Evolutionary conservation across 78 protist genomes (phyloP), one percentile per base, ranked within the genome.

Genomic region (Planoprotostelium fungivorum): DNA sequence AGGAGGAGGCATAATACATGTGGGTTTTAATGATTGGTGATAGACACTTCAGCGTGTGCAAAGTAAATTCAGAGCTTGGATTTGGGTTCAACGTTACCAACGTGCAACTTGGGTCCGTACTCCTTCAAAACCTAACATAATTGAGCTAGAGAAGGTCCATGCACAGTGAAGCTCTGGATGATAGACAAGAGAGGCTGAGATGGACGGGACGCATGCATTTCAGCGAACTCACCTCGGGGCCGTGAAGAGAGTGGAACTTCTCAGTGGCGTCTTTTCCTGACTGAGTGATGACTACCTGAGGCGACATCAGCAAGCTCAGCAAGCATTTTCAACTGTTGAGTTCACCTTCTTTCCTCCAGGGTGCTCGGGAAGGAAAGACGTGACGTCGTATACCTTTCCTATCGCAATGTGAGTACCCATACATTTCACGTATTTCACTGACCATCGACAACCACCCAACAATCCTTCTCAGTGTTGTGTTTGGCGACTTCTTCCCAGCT

Each of bases 391-490:
- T 0, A 96, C 97, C 36, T 89, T 89, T 23, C 73, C 73, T 51
- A 16, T 51, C 73, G 5, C 73, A 5, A 51, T 51, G 5, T 25
- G 73, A 25, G 5, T 16, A 51, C 73, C 16, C 16, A 25, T 25
- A 16, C 73, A 51, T 51, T 51, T 51, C 73, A 16, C n/a, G n/a
- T n/a, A n/a, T n/a, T n/a, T n/a, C n/a, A 51, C 37, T 90, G 84
- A 38, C 94, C 94, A 37, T 94, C 86, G 86, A 97, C 87, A n/a
- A 95, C 87, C 84, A 96, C 89, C 98, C 98, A 97, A 31, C 34
- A 94, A 85, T 94, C 96, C 0, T 87, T 92, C 35, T 31, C 34
- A 1, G 36, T 93, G 85, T 91, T 95, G 86, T 97, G 98, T 86
- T 88, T 85, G 0, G 89, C 91, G 0, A 95, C 89, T 83, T 97